Conservation (phyloP, 2,329 filamentous ascomycete species). For the Nemania sp. region DNA sequence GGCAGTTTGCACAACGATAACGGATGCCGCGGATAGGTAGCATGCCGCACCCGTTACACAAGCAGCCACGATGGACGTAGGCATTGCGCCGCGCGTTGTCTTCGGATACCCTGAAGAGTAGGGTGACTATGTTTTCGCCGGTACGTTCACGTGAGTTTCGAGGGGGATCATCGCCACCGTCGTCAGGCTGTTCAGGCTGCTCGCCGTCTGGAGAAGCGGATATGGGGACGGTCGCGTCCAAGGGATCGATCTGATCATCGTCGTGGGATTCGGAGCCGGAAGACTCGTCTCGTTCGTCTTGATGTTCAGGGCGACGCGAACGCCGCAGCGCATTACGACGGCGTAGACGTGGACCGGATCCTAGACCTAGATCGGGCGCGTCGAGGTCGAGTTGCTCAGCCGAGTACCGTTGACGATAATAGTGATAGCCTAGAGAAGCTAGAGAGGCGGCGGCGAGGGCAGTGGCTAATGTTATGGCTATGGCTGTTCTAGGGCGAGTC, state of each 20-base stretch:
- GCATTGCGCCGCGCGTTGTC: constrained; percentile 87
- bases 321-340: constrained; percentile 71
- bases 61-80: constrained; percentile 89
- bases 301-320: constrained; percentile 43
- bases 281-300: constrained; percentile 41
- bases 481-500: constrained; percentile 57
- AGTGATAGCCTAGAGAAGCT: constrained; percentile 61
- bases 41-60: constrained; percentile 86
- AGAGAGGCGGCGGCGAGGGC: constrained; percentile 61
- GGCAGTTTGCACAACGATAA: constrained; percentile 94
- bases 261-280: constrained; percentile 47
- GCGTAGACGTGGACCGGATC: constrained; percentile 52
- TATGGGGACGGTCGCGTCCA: constrained; percentile 23
- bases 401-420: constrained; percentile 51
- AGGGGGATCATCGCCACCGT: constrained; percentile 57
- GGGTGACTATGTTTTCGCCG: constrained; percentile 80
- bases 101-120: constrained; percentile 91
- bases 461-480: constrained; percentile 54
- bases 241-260: constrained; percentile 50
- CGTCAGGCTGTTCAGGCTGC: constrained; percentile 47
- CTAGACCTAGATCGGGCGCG: background rate
- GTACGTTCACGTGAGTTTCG: constrained; percentile 52
- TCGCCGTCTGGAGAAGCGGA: constrained; percentile 31
- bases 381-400: constrained; percentile 26
- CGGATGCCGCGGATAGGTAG: constrained; percentile 89